Base-by-base conservation (phyloP, 2,329 filamentous ascomycete genomes). In the Colletotrichum caudatum region DNA sequence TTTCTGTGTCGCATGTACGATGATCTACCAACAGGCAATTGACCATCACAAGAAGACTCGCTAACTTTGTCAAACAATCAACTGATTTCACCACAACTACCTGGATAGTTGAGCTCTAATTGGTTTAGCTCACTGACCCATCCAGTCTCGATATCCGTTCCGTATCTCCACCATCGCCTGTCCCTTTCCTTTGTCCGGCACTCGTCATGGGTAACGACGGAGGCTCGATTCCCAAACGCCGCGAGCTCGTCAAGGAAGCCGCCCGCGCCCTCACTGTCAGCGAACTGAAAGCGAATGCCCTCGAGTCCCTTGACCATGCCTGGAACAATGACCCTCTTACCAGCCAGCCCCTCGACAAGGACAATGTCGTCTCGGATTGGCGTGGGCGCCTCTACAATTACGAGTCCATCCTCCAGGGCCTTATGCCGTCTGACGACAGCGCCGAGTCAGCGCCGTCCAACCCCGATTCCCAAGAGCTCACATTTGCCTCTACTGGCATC, bases 231-330 rank as follows among this genome's bases (percentile, higher is more conserved):
- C 96, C 96, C 6, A 98, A 93, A 74, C 93, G 97, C 41, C 93
- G 94, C 78, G 97, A 99, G 82, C 93, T 99, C 57, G 96, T 99
- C 81, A 97, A 97, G 83, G 92, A 95, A 81, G 94, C 95, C 37
- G 94, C 95, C 53, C 93, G 94, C 77, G 88, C 91, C 63, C 93
- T 93, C 29, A 97, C 93, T 44, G 88, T 94, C 37, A 91, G 93
- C 58, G 93, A 98, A 84, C 84, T 97, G 69, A 98, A 98, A 84
- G 94, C 96, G 74, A 92, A 93, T 11, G 92, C 92, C 75, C 90
- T 92, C 78, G 95, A 98, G 81, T 93, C 93, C 53, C 92, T 96
- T 78, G 89, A 90, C 71, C 94, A 98, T 81, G 89, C 91, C 76
- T 99, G 96, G 96, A 88, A 89, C 6, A 93, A 91, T 74, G 97